Conservation (phyloP, 352 stramenopile genomes). For the Globisporangium takayamanum region DNA sequence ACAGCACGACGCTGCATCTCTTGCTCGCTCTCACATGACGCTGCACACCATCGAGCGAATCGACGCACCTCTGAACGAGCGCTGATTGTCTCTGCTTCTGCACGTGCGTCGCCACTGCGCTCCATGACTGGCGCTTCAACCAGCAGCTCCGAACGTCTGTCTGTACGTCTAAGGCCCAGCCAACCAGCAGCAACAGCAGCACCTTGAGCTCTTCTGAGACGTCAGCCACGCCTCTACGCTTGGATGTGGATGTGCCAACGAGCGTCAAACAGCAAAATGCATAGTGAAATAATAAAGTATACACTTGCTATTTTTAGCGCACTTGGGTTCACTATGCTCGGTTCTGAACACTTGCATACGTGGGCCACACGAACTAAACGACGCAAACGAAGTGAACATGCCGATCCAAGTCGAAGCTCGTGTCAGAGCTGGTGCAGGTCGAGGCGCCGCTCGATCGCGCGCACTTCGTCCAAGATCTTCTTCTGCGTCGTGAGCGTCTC, state of each 20-base stretch:
- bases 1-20: too few species aligned
- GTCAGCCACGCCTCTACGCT: background rate
- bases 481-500: conserved; percentile 52
- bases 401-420: background rate
- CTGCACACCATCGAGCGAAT: background rate
- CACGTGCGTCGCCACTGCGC: background rate
- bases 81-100: background rate
- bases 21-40: too few species aligned
- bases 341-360: background rate
- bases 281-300: background rate
- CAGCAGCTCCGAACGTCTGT: background rate
- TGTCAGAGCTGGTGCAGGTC: conserved; percentile 10
- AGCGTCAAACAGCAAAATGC: too few species aligned
- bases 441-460: conserved; percentile 38
- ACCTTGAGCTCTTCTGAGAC: background rate
- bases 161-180: background rate
- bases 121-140: background rate
- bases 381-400: too few species aligned
- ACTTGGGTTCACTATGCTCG: background rate
- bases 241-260: too few species aligned
- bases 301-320: background rate
- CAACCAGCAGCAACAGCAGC: background rate
- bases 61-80: background rate
- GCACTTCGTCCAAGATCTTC: conserved; percentile 58
- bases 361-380: too few species aligned